Conservation (phyloP, 257 asterid genomes). For the Buddleja alternifolia region DNA sequence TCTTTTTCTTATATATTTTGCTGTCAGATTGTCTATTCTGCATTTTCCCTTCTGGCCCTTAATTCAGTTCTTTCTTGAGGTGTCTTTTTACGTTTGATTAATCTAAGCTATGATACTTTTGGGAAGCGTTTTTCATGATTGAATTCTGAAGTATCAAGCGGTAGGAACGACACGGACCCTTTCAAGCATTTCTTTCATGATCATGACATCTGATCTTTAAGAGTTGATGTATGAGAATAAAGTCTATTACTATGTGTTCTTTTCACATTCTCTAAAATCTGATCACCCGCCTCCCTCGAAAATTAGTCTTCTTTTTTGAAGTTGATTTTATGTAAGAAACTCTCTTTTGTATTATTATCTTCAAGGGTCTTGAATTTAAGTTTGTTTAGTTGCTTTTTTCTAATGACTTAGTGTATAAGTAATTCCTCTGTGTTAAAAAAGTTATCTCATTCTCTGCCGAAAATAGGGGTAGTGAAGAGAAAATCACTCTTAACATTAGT, state of each 20-base stretch:
- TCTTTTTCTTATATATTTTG: slow-evolving; percentile 39
- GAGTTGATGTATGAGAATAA: slow-evolving; percentile 10
- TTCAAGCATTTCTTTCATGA: slow-evolving; percentile 35
- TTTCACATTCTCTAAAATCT: slow-evolving; percentile 17
- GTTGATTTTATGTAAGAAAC: not conserved
- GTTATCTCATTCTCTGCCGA: slow-evolving; percentile 17
- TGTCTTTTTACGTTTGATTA: slow-evolving; percentile 32
- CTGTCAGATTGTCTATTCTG: slow-evolving; percentile 37
- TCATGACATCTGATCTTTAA: slow-evolving; percentile 28
- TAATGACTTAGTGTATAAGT: slow-evolving; percentile 13
- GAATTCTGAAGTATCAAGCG: slow-evolving; percentile 31
- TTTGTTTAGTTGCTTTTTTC: not conserved
- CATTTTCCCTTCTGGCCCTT: slow-evolving; percentile 22
- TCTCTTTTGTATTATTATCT: slow-evolving; percentile 18
- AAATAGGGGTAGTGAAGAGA: slow-evolving; percentile 9
- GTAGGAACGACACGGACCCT: slow-evolving; percentile 43
- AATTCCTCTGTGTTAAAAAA: not conserved
- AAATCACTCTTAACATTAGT: not conserved
- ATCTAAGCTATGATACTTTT: slow-evolving; percentile 23
- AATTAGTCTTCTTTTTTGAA: not conserved
- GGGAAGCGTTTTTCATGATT: slow-evolving; percentile 32
- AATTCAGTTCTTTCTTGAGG: slow-evolving; percentile 28
- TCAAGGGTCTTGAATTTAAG: slow-evolving; percentile 3
- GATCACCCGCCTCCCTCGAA: not conserved
- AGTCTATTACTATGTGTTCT: slow-evolving; percentile 6